Percentiles rank a stretch among this genome's conserved stretches.
phyloP scores from a whole-genome alignment of 1,139 yeast genomes.

The Debaryomyces subglobosus region DNA sequence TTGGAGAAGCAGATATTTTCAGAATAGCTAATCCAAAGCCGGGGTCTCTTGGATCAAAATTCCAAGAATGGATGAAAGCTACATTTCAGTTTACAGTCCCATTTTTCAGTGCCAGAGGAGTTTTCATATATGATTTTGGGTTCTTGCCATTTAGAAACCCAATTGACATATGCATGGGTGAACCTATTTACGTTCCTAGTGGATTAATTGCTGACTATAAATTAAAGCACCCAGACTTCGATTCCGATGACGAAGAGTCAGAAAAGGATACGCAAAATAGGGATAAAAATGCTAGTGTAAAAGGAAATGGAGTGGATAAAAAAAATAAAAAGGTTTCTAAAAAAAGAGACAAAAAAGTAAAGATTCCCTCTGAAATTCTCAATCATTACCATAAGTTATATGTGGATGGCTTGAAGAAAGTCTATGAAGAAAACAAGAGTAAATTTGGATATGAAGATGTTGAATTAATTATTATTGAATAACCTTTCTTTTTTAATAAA shows the following conservation, averaged over 20 bases:
- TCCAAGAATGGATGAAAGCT: conserved; percentile 74
- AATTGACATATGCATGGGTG: conserved; percentile 78
- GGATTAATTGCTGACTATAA: conserved; percentile 37
- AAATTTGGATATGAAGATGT: conserved; percentile 57
- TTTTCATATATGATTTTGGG: conserved; percentile 92
- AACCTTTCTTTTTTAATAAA: too few species aligned
- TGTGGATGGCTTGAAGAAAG: conserved; percentile 62
- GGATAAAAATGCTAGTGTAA: background rate
- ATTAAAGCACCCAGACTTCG: conserved; percentile 32
- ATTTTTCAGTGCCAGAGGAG: conserved; percentile 88
- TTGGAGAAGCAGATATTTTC: conserved; percentile 88
- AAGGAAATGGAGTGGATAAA: background rate
- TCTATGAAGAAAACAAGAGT: conserved; percentile 72
- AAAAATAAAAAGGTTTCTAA: background rate
- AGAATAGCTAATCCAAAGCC: conserved; percentile 60
- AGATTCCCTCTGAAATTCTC: conserved; percentile 49
- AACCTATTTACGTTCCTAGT: conserved; percentile 72
- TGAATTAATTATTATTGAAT: conserved; percentile 51
- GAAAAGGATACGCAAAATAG: conserved; percentile 2
- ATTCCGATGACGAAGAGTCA: conserved; percentile 11
- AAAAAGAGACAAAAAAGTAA: conserved; percentile 22
- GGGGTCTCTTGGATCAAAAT: conserved; percentile 51
- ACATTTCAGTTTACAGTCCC: conserved; percentile 85
- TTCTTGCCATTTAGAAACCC: conserved; percentile 83
- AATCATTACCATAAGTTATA: conserved; percentile 76